Conservation (phyloP, 73 alveolate species). For the Paramecium pentaurelia region DNA sequence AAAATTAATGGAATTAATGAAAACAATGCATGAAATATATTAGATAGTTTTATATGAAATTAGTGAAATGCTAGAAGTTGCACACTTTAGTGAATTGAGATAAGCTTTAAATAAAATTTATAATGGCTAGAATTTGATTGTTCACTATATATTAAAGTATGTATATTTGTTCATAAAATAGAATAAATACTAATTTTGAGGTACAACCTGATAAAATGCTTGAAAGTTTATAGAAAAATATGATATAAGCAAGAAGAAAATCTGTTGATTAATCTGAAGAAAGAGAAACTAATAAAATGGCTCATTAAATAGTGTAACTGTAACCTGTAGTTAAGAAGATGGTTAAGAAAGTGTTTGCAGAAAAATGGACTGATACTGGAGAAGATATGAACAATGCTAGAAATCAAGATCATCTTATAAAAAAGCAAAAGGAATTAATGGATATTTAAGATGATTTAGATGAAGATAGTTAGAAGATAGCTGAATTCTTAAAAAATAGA, state of each 20-base stretch:
- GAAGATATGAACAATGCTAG: conserved; percentile 57
- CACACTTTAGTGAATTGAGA: conserved; percentile 16
- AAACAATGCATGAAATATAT: conserved; percentile 19
- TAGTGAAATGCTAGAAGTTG: conserved; percentile 6
- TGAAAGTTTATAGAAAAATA: not conserved
- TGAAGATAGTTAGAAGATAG: conserved; percentile 39
- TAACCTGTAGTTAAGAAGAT: conserved; percentile 34
- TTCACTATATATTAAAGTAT: conserved; percentile 10
- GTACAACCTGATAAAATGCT: conserved; percentile 21
- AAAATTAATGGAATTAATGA: conserved; percentile 20
- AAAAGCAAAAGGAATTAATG: conserved; percentile 40
- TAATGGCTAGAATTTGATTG: conserved; percentile 26
- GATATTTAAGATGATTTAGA: conserved; percentile 45
- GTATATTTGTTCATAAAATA: not conserved
- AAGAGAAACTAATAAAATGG: conserved; percentile 37
- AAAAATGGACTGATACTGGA: conserved; percentile 57
- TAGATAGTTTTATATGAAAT: conserved; percentile 16
- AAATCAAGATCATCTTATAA: not conserved
- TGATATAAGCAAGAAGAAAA: not conserved
- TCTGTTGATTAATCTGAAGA: conserved; percentile 36
- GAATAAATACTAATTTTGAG: conserved; percentile 36
- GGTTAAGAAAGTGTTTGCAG: conserved; percentile 40
- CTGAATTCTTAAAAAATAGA: conserved; percentile 55
- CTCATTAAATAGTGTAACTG: conserved; percentile 21
- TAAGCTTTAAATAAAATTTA: conserved; percentile 3